These are phyloP conservation scores for Peniophora sp. DNA, from an alignment of 1,284 basidiomycete species.

Conservation along the genomic window DNA sequence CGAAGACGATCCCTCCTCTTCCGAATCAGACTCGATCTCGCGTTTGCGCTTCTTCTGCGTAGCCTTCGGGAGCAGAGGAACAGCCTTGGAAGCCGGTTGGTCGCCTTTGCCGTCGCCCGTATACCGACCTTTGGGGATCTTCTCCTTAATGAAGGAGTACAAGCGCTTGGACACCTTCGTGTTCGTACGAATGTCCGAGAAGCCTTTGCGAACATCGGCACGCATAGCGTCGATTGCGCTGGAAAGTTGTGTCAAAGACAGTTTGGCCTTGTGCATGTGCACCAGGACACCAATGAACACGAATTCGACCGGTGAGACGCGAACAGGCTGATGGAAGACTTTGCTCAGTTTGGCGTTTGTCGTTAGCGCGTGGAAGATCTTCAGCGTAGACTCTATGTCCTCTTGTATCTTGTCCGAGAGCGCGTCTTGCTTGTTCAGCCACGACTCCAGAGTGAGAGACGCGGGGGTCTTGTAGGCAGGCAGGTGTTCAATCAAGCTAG, in stretches of 20 bases:
- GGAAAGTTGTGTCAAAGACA: constrained; percentile 34
- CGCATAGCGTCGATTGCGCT: constrained; percentile 34
- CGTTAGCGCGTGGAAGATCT: constrained; percentile 33
- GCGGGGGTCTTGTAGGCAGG: constrained; percentile 23
- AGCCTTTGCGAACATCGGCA: constrained; percentile 29
- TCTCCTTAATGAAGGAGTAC: constrained; percentile 25
- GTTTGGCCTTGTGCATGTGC: constrained; percentile 21
- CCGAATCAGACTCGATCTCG: background rate
- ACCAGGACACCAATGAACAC: constrained; percentile 46
- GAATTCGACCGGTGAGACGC: constrained; percentile 59
- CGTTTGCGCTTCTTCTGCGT: background rate
- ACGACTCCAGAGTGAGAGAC: constrained; percentile 30
- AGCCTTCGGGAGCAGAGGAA: constrained; percentile 3
- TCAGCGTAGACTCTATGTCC: constrained; percentile 35
- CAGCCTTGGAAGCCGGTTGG: constrained; percentile 11
- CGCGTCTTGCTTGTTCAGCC: constrained; percentile 22
- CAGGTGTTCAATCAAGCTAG: constrained; percentile 25
- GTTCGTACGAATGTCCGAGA: constrained; percentile 36
- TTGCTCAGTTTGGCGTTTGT: constrained; percentile 21
- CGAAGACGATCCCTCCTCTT: background rate
- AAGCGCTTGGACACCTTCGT: constrained; percentile 30
- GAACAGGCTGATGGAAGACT: constrained; percentile 28
- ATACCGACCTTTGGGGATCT: constrained; percentile 12
- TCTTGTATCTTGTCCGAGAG: constrained; percentile 22
- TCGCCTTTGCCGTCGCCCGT: constrained; percentile 17